A percentile compares a stretch with the other conserved stretches of the same genome.
Conservation (phyloP, 371 early-diverging fungal species). For the Apophysomyces trapeziformis region DNA sequence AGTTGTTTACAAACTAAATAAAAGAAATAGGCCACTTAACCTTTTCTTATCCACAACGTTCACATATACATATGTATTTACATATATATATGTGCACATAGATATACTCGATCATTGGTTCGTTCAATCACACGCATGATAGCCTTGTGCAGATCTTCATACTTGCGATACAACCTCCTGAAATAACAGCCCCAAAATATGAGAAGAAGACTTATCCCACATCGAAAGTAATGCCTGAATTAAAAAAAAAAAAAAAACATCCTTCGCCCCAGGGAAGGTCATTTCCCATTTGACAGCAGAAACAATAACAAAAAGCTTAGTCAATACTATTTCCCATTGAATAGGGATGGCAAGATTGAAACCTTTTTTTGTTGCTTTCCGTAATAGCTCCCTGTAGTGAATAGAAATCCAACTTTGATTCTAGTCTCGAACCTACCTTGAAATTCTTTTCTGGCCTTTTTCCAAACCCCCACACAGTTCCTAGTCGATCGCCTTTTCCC, state of each 20-base stretch:
- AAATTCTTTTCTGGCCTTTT: neutral
- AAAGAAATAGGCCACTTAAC: neutral
- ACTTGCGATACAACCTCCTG: conserved; percentile 13
- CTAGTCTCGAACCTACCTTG: conserved; percentile 2
- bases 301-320: neutral
- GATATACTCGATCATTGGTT: conserved; percentile 10
- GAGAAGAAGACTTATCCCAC: conserved; percentile 9
- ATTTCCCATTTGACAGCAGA: neutral
- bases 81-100: no score
- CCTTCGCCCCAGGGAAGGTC: neutral
- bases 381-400: neutral
- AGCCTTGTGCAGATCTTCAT: conserved; percentile 14
- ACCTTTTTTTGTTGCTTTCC: no score
- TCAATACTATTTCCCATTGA: no score
- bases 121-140: conserved; percentile 9
- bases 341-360: no score
- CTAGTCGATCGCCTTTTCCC: neutral
- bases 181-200: conserved; percentile 10
- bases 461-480: neutral
- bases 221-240: neutral
- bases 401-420: neutral
- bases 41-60: neutral
- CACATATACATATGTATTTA: neutral
- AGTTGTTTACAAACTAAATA: neutral
- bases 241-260: neutral